phyloP scores from a whole-genome alignment of 352 stramenopile species.

The Detonula confervacea region DNA sequence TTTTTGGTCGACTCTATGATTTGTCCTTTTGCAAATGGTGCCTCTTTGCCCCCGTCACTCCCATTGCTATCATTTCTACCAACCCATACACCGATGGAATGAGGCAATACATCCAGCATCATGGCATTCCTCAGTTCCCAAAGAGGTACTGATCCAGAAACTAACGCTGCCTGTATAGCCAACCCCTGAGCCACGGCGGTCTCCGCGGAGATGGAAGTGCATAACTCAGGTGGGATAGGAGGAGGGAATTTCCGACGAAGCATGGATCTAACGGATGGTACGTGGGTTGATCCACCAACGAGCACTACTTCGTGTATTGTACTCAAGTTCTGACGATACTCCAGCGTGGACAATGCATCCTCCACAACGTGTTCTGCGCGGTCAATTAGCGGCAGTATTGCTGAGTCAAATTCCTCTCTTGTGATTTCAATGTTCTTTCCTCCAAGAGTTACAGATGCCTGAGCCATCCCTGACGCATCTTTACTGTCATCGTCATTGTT shows the following conservation, averaged over 20 bases:
- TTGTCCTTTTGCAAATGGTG: slow-evolving; percentile 45
- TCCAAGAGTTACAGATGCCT: slow-evolving; percentile 16
- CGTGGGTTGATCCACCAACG: slow-evolving; percentile 74
- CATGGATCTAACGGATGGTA: slow-evolving; percentile 70
- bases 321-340: not conserved
- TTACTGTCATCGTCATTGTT: slow-evolving; percentile 36
- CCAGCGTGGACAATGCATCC: slow-evolving; percentile 46
- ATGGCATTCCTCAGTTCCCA: slow-evolving; percentile 76
- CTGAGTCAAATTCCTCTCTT: slow-evolving; percentile 61
- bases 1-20: slow-evolving; percentile 32
- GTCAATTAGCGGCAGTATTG: slow-evolving; percentile 60
- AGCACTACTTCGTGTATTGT: slow-evolving; percentile 80
- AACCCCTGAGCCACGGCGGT: slow-evolving; percentile 78
- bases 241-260: slow-evolving; percentile 72
- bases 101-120: slow-evolving; percentile 82
- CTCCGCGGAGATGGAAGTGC: slow-evolving; percentile 73
- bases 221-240: slow-evolving; percentile 63
- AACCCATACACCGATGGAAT: slow-evolving; percentile 77
- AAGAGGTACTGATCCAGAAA: slow-evolving; percentile 65
- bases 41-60: slow-evolving; percentile 3
- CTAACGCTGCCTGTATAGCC: slow-evolving; percentile 78
- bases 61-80: slow-evolving; percentile 8
- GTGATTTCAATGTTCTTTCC: slow-evolving; percentile 48
- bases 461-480: slow-evolving; percentile 11
- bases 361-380: slow-evolving; percentile 63